These are phyloP conservation scores for Termitomyces sp. DNA, from an alignment of 1,284 basidiomycete genomes.

Conservation along the genomic window DNA sequence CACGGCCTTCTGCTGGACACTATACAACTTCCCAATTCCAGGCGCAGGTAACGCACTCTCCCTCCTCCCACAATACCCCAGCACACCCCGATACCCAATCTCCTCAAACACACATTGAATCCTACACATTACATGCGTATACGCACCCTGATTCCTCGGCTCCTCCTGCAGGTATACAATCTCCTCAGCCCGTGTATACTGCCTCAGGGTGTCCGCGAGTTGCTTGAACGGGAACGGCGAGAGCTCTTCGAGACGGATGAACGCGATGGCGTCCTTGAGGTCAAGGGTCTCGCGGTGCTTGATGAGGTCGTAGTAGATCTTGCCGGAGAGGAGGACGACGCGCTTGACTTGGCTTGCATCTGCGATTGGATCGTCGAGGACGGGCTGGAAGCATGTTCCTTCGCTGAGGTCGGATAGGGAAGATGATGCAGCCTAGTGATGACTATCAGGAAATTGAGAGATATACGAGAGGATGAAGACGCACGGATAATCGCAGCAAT, in stretches of 20 bases:
- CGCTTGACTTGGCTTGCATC: conserved; percentile 43
- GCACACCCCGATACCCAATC: conserved; percentile 27
- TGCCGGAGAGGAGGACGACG: conserved; percentile 67
- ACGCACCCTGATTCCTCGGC: conserved; percentile 82
- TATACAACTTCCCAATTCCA: conserved; percentile 71
- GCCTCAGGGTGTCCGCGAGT: conserved; percentile 41
- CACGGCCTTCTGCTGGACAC: conserved; percentile 57
- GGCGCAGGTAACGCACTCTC: conserved; percentile 74
- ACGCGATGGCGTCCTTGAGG: conserved; percentile 48
- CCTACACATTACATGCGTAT: conserved; percentile 58
- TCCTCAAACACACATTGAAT: conserved; percentile 47
- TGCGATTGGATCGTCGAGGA: conserved; percentile 53
- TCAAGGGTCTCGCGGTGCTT: conserved; percentile 57
- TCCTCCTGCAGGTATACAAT: conserved; percentile 82
- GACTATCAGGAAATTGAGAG: not conserved
- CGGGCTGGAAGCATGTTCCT: conserved; percentile 65
- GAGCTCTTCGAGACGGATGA: conserved; percentile 81
- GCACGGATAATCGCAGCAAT: conserved; percentile 74
- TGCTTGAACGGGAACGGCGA: conserved; percentile 76
- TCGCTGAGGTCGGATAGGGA: conserved; percentile 58
- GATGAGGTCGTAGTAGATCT: conserved; percentile 82
- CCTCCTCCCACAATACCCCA: conserved; percentile 61
- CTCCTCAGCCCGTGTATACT: conserved; percentile 42
- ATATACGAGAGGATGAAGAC: not conserved
- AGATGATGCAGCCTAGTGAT: conserved; percentile 66